Percentiles rank a stretch among this genome's conserved stretches.
These are phyloP conservation scores for Penicillium polonicum DNA, from an alignment of 2,329 filamentous ascomycete species.

Conservation along the genomic window DNA sequence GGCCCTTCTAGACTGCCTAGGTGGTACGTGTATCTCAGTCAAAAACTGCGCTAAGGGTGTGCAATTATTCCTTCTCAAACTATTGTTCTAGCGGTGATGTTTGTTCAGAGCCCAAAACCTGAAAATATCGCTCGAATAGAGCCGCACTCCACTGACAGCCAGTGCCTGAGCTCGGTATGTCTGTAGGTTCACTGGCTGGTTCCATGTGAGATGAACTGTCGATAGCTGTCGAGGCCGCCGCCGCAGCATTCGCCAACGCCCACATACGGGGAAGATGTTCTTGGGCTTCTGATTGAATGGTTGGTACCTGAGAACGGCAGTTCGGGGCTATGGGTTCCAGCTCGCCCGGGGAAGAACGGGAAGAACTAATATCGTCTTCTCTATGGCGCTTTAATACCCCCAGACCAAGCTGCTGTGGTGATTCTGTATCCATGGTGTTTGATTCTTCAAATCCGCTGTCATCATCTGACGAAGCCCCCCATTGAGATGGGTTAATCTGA, in stretches of 20 bases:
- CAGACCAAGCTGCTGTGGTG: neutral
- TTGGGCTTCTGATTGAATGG: neutral
- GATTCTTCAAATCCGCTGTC: neutral
- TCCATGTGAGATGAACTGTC: neutral
- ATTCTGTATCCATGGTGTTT: neutral
- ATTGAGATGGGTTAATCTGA: neutral
- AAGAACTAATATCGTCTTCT: neutral
- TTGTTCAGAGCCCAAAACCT: slow-evolving; percentile 8
- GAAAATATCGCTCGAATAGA: slow-evolving; percentile 18
- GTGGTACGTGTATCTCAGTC: too few relatives aligned
- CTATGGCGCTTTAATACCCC: neutral
- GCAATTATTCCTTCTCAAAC: too few relatives aligned
- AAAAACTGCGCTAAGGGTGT: too few relatives aligned
- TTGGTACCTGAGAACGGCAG: neutral
- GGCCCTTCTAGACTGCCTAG: too few relatives aligned
- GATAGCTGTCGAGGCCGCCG: neutral
- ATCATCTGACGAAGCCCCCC: neutral
- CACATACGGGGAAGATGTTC: neutral
- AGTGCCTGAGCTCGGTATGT: slow-evolving; percentile 18
- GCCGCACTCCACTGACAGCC: slow-evolving; percentile 20
- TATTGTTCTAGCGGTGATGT: neutral
- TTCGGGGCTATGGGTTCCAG: neutral
- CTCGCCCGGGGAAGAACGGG: neutral
- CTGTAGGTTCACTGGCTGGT: neutral
- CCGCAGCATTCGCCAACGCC: neutral